Evolutionary conservation across 2,329 filamentous ascomycete species (phyloP).

Genomic region (Arthrobotrys musiformis): DNA sequence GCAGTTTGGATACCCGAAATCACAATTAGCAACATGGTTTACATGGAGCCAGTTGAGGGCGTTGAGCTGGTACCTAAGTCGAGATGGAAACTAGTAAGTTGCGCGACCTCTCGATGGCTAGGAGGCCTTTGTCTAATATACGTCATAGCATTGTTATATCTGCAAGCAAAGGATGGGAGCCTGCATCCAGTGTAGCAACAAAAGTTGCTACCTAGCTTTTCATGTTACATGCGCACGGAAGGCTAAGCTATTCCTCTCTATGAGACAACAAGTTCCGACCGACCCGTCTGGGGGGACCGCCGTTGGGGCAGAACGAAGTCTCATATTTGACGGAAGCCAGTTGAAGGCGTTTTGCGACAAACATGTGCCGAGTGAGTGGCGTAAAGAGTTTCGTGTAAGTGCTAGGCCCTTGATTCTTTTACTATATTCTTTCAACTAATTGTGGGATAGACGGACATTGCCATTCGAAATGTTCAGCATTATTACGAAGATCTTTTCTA

Average conservation of each 20-base stretch:
- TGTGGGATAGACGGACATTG: conserved; percentile 67
- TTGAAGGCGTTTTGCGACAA: conserved; percentile 96
- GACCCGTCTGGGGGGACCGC: conserved; percentile 76
- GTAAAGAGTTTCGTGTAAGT: conserved; percentile 80
- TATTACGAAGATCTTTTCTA: conserved; percentile 92
- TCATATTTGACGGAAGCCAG: conserved; percentile 57
- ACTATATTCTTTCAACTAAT: neutral
- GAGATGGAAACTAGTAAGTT: conserved; percentile 79
- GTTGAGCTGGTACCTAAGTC: conserved; percentile 96
- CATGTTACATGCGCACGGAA: conserved; percentile 94
- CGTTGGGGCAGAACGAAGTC: conserved; percentile 68
- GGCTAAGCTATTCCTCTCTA: conserved; percentile 88
- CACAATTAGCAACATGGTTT: conserved; percentile 91
- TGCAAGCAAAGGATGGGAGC: conserved; percentile 98
- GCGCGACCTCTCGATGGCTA: neutral
- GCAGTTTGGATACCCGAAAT: conserved; percentile 99
- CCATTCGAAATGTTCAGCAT: conserved; percentile 82
- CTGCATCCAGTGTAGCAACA: conserved; percentile 98
- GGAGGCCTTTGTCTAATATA: conserved; percentile 1
- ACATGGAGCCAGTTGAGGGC: conserved; percentile 98
- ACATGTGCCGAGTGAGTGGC: conserved; percentile 90
- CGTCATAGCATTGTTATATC: conserved; percentile 79
- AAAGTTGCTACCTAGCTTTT: conserved; percentile 95
- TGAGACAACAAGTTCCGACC: conserved; percentile 78
- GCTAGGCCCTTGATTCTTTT: neutral